Evolutionary conservation across 371 early-diverging fungal species (phyloP).

Genomic region (Capillidium heterosporum): DNA sequence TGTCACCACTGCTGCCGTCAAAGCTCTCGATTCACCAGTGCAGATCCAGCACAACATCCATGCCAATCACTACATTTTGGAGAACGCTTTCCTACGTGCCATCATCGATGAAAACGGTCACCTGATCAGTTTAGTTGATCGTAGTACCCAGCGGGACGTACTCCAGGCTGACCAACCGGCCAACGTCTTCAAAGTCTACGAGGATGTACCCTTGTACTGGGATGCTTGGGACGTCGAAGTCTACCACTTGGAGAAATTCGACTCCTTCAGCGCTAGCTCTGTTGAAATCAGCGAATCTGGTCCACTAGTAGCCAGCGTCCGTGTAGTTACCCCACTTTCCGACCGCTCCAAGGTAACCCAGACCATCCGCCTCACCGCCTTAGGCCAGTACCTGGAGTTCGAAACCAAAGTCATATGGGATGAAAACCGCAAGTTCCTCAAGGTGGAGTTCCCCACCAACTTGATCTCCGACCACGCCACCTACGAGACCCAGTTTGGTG

Average conservation of each 20-base stretch:
- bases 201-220: slow-evolving; percentile 45
- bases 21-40: neutral
- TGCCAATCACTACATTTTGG: neutral
- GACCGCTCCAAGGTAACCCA: slow-evolving; percentile 45
- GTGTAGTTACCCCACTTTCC: slow-evolving; percentile 38
- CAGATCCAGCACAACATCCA: neutral
- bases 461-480: slow-evolving; percentile 67
- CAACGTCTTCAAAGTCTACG: slow-evolving; percentile 22
- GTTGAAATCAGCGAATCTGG: slow-evolving; percentile 41
- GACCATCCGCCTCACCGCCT: slow-evolving; percentile 48
- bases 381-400: slow-evolving; percentile 61
- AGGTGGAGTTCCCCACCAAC: slow-evolving; percentile 83
- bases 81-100: neutral
- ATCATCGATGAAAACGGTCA: neutral
- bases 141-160: neutral
- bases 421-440: slow-evolving; percentile 76
- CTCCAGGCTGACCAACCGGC: neutral
- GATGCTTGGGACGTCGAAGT: slow-evolving; percentile 59
- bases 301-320: slow-evolving; percentile 56
- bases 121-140: neutral
- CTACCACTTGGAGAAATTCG: slow-evolving; percentile 68
- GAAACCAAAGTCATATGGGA: slow-evolving; percentile 74
- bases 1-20: neutral
- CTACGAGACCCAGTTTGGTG: slow-evolving; percentile 90
- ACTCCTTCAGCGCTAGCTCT: slow-evolving; percentile 12